These are phyloP conservation scores for Clonostachys rhizophaga DNA, from an alignment of 2,329 filamentous ascomycete species.

Conservation along the genomic window DNA sequence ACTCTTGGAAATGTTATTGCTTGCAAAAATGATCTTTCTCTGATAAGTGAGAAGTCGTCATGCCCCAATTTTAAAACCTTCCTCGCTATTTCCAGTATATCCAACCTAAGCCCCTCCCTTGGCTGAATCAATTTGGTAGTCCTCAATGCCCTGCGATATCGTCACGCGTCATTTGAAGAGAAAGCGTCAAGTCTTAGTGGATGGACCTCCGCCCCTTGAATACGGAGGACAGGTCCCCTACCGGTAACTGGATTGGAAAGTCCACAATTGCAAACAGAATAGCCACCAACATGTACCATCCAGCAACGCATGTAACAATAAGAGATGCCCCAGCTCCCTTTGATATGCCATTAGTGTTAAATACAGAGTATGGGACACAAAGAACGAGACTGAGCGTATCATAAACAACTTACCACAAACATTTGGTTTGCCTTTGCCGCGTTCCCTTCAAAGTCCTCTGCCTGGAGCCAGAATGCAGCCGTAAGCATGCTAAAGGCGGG, in stretches of 20 bases:
- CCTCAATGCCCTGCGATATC: no score
- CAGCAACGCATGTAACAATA: conserved; percentile 43
- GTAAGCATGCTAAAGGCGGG: conserved; percentile 56
- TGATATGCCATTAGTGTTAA: background rate
- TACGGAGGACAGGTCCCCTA: conserved; percentile 48
- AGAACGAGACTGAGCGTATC: conserved; percentile 9
- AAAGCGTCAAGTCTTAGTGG: no score
- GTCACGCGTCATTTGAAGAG: no score
- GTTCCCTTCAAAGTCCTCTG: conserved; percentile 21
- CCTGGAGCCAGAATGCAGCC: conserved; percentile 53
- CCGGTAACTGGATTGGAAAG: conserved; percentile 50
- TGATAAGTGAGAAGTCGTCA: no score
- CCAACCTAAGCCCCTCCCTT: no score
- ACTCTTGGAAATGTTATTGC: no score
- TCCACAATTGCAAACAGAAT: conserved; percentile 51
- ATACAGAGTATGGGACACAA: conserved; percentile 18
- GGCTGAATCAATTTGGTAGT: no score
- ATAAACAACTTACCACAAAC: conserved; percentile 14
- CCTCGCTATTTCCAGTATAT: no score
- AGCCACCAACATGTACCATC: conserved; percentile 54
- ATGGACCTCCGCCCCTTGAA: conserved; percentile 25
- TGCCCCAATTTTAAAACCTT: no score
- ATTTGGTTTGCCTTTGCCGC: conserved; percentile 13
- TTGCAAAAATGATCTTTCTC: no score
- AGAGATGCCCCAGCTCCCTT: conserved; percentile 42